Base-by-base conservation (phyloP, 2,329 filamentous ascomycete genomes). In the Rhynchosporium graminicola region DNA sequence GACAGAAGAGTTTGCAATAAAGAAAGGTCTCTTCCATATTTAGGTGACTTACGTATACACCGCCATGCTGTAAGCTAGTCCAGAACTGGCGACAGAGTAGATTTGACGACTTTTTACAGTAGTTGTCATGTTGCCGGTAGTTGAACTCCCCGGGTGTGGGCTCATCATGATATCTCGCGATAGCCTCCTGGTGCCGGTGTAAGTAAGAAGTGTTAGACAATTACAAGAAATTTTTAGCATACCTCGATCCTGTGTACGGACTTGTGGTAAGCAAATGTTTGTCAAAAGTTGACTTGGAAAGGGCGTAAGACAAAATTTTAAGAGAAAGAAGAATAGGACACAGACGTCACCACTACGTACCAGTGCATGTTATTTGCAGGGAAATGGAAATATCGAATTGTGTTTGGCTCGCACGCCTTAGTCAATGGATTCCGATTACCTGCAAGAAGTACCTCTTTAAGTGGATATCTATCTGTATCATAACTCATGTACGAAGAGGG, bases 321-420 rank as follows among this genome's bases (percentile, higher is more conserved):
- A 36, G 33, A 10, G 5, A 36, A 36, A 36, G 33, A 36, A 36
- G 33, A 36, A 10, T 36, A 36, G 33, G 9, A 36, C 5, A 36
- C 33, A 6, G 33, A 10, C 33, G 33, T 5, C 33, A 6, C 9
- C 33, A 36, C 9, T 10, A 36, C 33, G 33, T 36, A 36, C 33
- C 62, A 69, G 5, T 50, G 15, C 65, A 66, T 69, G 28, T 69
- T 66, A 40, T 69, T 69, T 12, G 67, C 63, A 29, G 65, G 63
- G 9, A 69, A 63, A 58, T 69, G 67, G 52, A 67, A 66, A 57
- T 66, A 65, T 1, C 65, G 67, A 42, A 61, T 56, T 26, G 56
- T 58, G n/a, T 58, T 47, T 20, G 29, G 43, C 31, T 47, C 15
- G 45, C 45, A 28, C 12, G 26, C 29, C 31, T 60, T 20, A 13